These are phyloP conservation scores for Auricularia cornea DNA, from an alignment of 768 basidiomycete species.

Conservation along the genomic window DNA sequence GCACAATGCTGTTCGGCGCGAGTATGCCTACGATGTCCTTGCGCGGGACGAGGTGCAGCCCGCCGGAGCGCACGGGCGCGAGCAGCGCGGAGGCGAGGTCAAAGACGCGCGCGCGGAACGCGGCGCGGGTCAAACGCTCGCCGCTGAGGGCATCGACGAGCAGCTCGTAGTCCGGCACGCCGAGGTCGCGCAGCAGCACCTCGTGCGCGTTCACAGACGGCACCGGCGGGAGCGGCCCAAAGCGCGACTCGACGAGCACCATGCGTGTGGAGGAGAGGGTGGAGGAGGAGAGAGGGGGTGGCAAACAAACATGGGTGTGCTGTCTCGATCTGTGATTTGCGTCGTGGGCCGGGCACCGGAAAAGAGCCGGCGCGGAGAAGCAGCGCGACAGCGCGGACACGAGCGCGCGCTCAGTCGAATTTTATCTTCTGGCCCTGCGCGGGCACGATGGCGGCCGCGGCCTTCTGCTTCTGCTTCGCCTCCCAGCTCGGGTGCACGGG, in stretches of 20 bases:
- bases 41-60: neutral
- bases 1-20: neutral
- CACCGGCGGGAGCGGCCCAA: constrained; percentile 40
- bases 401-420: constrained; percentile 25
- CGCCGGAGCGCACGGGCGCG: neutral
- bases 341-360: neutral
- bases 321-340: neutral
- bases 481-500: constrained; percentile 94
- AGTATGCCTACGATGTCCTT: neutral
- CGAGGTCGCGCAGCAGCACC: constrained; percentile 45
- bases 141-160: constrained; percentile 51
- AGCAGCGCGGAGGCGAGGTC: constrained; percentile 49
- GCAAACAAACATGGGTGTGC: neutral
- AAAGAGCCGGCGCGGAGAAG: neutral
- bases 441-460: constrained; percentile 42
- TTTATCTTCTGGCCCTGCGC: constrained; percentile 80
- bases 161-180: constrained; percentile 47
- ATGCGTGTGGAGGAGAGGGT: neutral
- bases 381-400: neutral
- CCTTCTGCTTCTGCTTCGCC: constrained; percentile 77
- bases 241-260: constrained; percentile 54
- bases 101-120: constrained; percentile 43
- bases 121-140: constrained; percentile 33
- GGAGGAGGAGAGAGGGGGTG: neutral
- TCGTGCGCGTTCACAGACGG: constrained; percentile 49